Evolutionary conservation across 768 basidiomycete genomes (phyloP).

Genomic region (Termitomyces sp.): DNA sequence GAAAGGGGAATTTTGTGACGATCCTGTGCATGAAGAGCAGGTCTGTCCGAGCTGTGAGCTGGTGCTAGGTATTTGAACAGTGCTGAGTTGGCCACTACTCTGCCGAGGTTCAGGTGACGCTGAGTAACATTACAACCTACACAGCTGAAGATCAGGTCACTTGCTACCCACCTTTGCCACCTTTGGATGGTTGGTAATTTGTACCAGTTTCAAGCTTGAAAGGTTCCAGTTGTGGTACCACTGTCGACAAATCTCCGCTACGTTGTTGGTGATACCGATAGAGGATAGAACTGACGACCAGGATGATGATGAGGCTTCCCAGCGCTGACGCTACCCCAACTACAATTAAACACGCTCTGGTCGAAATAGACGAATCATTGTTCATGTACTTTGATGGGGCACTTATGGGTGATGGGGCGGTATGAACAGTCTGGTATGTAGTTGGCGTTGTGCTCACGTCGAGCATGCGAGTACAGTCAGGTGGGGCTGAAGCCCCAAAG

Average conservation of each 20-base stretch:
- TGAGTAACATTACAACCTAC: background rate
- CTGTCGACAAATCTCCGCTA: too few relatives aligned
- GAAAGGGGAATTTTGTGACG: background rate
- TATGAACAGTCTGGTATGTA: background rate
- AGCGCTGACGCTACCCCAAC: background rate
- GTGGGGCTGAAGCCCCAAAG: background rate
- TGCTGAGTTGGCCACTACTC: background rate
- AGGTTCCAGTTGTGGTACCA: background rate
- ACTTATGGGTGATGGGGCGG: background rate
- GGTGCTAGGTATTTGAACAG: too few relatives aligned
- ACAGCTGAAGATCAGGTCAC: background rate
- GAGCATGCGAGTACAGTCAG: too few relatives aligned
- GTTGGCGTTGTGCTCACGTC: background rate
- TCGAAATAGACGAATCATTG: background rate
- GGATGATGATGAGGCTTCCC: background rate
- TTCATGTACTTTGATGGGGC: background rate
- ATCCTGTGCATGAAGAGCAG: background rate
- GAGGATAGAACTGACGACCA: background rate
- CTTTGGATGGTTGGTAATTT: background rate
- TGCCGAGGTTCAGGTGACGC: background rate
- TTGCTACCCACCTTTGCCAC: background rate
- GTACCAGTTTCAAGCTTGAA: background rate
- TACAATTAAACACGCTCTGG: background rate
- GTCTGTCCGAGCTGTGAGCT: background rate
- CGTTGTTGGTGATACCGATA: background rate